Base-by-base conservation (phyloP, 1,284 basidiomycete species). In the Megacollybia platyphylla region DNA sequence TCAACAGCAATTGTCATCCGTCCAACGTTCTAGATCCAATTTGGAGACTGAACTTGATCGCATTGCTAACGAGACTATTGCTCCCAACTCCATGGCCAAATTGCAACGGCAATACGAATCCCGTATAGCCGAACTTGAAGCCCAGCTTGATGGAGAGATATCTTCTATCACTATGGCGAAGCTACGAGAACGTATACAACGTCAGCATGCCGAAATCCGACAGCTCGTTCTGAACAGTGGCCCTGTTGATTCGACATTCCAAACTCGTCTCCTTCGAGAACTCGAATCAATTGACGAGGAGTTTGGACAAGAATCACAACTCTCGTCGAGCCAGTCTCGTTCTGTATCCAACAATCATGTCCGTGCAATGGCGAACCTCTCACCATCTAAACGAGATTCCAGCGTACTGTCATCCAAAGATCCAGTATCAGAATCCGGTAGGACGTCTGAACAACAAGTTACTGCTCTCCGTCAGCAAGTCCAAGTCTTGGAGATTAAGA, bases 181-280 rank as follows among this genome's bases (percentile, higher is more conserved):
- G 45, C 78, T 84, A 54, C 74, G 70, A 50, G 73, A 75, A 36
- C 75, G 71, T 40, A 70, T 85, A 18, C 76, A 79, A 49, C 71
- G 69, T 17, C 81, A 85, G 45, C 80, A 84, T 51, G 71, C 71
- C 17, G 82, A 86, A 51, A 71, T 86, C 36, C 75, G 81, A 5
- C 64, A 73, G 11, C 61, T 85, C 9, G 72, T 86, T 44, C 67
- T 75, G 60, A 68, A 65, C 39, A 69, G 67, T 44, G 70, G 67
- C 9, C 71, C 75, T 7, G 67, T 70, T 39, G 81, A 86, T 46
- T 69, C 73, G 32, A 63, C 68, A 4, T 77, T 87, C 67, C 72
- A 80, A 32, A 65, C 70, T 30, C 71, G 76, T 30, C 62, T 89
- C 2, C 62, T 89, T 26, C 73, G 72, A 36, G 83, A 88, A 54